Percentiles rank a stretch among this genome's conserved stretches.
Evolutionary conservation across 257 asterid species (phyloP).

Genomic region (Solanum chmielewskii): DNA sequence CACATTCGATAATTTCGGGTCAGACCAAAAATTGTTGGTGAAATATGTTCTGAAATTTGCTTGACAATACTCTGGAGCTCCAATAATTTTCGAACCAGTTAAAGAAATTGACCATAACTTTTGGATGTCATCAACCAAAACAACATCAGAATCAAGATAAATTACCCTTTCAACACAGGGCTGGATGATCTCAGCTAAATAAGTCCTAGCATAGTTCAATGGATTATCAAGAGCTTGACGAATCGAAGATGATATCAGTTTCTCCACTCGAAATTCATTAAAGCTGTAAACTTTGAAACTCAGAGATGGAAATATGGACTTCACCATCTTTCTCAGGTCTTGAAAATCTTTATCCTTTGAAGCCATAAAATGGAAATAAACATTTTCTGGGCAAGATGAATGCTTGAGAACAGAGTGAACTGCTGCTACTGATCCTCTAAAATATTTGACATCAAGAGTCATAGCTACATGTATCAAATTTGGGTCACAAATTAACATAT

Average conservation of each 20-base stretch:
- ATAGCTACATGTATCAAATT: slow-evolving; percentile 37
- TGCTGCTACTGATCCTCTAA: slow-evolving; percentile 61
- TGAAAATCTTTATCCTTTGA: neutral
- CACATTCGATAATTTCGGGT: slow-evolving; percentile 15
- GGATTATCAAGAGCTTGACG: slow-evolving; percentile 60
- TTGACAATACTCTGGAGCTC: slow-evolving; percentile 55
- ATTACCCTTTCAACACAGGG: slow-evolving; percentile 32
- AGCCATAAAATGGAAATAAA: slow-evolving; percentile 44
- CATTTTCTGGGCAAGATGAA: slow-evolving; percentile 48
- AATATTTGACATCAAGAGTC: slow-evolving; percentile 55
- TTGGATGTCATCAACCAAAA: slow-evolving; percentile 39
- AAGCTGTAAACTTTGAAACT: slow-evolving; percentile 32
- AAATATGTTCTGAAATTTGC: slow-evolving; percentile 37
- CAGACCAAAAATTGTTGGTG: slow-evolving; percentile 39
- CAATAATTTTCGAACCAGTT: slow-evolving; percentile 33
- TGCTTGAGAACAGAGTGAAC: slow-evolving; percentile 49
- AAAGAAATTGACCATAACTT: slow-evolving; percentile 24
- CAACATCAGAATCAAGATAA: slow-evolving; percentile 50
- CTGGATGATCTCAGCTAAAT: slow-evolving; percentile 41
- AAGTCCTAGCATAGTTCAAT: slow-evolving; percentile 57
- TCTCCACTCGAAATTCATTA: slow-evolving; percentile 12
- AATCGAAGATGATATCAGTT: slow-evolving; percentile 37
- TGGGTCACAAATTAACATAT: slow-evolving; percentile 19
- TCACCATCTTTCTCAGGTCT: slow-evolving; percentile 4
- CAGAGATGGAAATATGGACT: slow-evolving; percentile 37